Evolutionary conservation across 176 grass and related monocot genomes (phyloP), one percentile per base, ranked within the genome.

Genomic region (Aegilops bicornis): DNA sequence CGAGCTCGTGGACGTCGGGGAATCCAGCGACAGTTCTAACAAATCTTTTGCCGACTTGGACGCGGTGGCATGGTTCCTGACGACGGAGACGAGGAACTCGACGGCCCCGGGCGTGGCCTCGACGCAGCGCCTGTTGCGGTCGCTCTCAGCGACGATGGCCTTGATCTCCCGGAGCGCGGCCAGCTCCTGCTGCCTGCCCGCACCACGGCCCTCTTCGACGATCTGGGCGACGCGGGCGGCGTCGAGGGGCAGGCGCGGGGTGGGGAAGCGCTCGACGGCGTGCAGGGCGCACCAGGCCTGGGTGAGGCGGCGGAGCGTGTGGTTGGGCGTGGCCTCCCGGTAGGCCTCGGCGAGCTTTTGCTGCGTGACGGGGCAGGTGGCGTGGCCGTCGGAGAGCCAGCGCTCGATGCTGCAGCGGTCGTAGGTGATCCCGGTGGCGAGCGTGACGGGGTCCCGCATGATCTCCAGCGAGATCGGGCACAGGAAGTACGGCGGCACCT

Each of bases 391-490:
- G 85, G 91, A 96, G 56, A 96, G 64, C 97, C 97, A 99, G 17
- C 90, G 76, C 86, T 94, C 90, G 83, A 99, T 97, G 78, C 80
- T 92, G 85, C 17, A 7, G 59, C 94, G 94, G 54, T 99, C 97
- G 83, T 99, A 99, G 70, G 97, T 93, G 65, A 99, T 96, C 83
- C 97, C 94, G 20, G 94, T 97, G 63, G 89, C 60, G 8, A 99
- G 90, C 24, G 87, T 91, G 4, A 97, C 97, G 13, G 94, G 94
- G 78, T 99, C 97, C 9, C 83, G 77, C 97, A 96, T 99, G 35
- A 90, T 85, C 82, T 99, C 86, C 6, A 97, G 94, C 24, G 97
- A 99, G 64, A 99, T 93, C 2, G 94, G 97, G 71, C 97, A 99
- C 3, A 99, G 87, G 86, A 94, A 99, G 79, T 96, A 92, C 6